Evolutionary conservation across 2,329 filamentous ascomycete species (phyloP).

Genomic region (Zasmidium angulare): DNA sequence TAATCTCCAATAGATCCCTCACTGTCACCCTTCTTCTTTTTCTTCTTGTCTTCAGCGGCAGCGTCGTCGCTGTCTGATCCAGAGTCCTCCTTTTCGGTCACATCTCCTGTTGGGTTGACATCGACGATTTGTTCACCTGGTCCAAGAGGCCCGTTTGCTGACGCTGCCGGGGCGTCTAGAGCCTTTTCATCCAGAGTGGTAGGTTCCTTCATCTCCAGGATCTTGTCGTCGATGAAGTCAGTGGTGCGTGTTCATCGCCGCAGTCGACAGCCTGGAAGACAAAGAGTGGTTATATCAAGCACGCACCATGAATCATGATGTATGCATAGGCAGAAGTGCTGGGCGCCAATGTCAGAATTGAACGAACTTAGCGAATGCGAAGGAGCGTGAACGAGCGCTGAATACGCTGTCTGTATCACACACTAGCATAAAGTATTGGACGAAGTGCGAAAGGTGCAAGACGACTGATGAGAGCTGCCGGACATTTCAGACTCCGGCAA

Average conservation of each 20-base stretch:
- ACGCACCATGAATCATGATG: not conserved
- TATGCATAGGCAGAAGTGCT: not conserved
- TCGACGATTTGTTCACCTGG: slow-evolving; percentile 1
- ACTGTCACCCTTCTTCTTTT: slow-evolving; percentile 6
- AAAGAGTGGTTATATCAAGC: not conserved
- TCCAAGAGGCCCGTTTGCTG: not conserved
- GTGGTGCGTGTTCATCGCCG: not conserved
- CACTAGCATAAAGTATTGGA: too few relatives aligned
- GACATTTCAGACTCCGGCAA: not conserved
- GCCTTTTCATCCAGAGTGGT: not conserved
- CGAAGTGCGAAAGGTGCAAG: too few relatives aligned
- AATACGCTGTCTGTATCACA: too few relatives aligned
- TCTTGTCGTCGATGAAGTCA: not conserved
- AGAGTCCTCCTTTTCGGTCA: not conserved
- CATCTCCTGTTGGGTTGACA: not conserved
- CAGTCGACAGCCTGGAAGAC: not conserved
- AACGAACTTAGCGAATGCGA: not conserved
- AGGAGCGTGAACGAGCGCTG: not conserved
- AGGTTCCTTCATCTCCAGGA: not conserved
- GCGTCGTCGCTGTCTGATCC: slow-evolving; percentile 1
- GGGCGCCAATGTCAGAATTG: not conserved
- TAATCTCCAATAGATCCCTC: slow-evolving; percentile 24
- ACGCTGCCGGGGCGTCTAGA: not conserved
- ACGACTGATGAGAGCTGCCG: too few relatives aligned
- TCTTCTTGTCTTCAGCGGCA: not conserved